A percentile compares a stretch with the other conserved stretches of the same genome.
Evolutionary conservation across 495 filamentous ascomycete species (phyloP).

Genomic region (Aspergillus mulundensis): DNA sequence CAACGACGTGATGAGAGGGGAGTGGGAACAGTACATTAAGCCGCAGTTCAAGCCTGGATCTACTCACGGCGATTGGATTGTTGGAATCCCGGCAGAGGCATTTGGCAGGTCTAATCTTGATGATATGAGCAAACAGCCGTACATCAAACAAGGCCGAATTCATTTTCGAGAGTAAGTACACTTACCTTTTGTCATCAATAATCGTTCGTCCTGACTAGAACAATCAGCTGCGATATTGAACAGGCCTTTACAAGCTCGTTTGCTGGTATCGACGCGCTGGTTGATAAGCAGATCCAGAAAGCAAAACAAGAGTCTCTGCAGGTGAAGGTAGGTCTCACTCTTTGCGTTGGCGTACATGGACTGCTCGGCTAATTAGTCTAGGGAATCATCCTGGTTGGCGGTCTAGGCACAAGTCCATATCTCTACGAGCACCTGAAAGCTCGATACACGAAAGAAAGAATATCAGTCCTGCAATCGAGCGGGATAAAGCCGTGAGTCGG

Average conservation of each 20-base stretch:
- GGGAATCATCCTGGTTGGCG: slow-evolving; percentile 11
- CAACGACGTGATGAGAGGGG: slow-evolving; percentile 6
- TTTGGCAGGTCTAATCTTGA: slow-evolving; percentile 6
- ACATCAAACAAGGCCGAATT: slow-evolving; percentile 7
- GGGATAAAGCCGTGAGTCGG: slow-evolving; percentile 8
- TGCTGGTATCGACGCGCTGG: slow-evolving; percentile 1
- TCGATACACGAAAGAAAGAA: background rate
- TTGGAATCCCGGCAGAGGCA: slow-evolving; percentile 6
- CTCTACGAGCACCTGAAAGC: slow-evolving; percentile 5
- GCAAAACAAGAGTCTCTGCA: background rate
- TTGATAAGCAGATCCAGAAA: slow-evolving; percentile 4
- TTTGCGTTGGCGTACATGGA: background rate
- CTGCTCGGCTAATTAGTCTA: background rate
- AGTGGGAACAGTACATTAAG: slow-evolving; percentile 10
- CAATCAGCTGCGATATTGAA: slow-evolving; percentile 4
- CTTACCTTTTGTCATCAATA: too few relatives aligned
- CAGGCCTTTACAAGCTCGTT: slow-evolving; percentile 4
- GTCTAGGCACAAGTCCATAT: slow-evolving; percentile 7
- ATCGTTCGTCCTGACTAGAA: too few relatives aligned
- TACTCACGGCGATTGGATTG: background rate
- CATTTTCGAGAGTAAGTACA: slow-evolving; percentile 2
- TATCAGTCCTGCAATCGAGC: slow-evolving; percentile 1
- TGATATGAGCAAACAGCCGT: background rate
- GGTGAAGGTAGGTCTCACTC: background rate
- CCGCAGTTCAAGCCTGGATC: slow-evolving; percentile 1